Conservation (phyloP, 768 basidiomycete species). For the Rhizopogon vulgaris region DNA sequence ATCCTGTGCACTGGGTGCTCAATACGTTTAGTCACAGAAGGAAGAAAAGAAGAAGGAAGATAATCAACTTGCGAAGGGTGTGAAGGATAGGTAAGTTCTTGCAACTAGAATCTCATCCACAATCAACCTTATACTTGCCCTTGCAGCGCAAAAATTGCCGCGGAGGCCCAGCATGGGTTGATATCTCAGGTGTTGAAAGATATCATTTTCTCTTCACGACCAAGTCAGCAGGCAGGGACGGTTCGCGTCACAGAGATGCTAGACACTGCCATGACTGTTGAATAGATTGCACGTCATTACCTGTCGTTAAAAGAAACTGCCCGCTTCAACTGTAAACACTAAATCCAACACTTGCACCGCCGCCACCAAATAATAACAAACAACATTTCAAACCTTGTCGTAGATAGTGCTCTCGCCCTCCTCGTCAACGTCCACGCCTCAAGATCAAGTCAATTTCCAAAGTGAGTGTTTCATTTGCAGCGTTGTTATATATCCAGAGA, state of each 20-base stretch:
- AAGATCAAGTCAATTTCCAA: conserved; percentile 18
- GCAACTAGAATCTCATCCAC: not conserved
- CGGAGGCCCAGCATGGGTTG: conserved; percentile 90
- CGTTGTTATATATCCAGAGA: not conserved
- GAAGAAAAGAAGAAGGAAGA: conserved; percentile 85
- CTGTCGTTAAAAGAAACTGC: not conserved
- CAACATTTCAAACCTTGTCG: conserved; percentile 5
- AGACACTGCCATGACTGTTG: conserved; percentile 33
- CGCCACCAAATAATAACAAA: conserved; percentile 22
- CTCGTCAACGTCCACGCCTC: conserved; percentile 22
- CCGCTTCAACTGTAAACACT: no score
- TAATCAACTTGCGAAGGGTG: conserved; percentile 80
- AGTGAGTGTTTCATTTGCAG: conserved; percentile 19
- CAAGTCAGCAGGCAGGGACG: conserved; percentile 19
- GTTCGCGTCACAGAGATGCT: conserved; percentile 23
- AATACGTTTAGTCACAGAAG: conserved; percentile 18
- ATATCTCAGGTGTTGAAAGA: conserved; percentile 94
- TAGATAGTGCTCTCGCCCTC: conserved; percentile 14
- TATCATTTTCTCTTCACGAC: conserved; percentile 69
- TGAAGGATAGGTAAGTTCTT: conserved; percentile 72
- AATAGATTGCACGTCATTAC: conserved; percentile 7
- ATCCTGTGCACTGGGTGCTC: not conserved
- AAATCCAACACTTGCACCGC: not conserved
- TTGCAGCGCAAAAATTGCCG: conserved; percentile 76
- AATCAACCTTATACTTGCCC: not conserved